These are phyloP conservation scores for Streptanthus diversifolius DNA, from an alignment of 345 rosid species.

Conservation along the genomic window DNA sequence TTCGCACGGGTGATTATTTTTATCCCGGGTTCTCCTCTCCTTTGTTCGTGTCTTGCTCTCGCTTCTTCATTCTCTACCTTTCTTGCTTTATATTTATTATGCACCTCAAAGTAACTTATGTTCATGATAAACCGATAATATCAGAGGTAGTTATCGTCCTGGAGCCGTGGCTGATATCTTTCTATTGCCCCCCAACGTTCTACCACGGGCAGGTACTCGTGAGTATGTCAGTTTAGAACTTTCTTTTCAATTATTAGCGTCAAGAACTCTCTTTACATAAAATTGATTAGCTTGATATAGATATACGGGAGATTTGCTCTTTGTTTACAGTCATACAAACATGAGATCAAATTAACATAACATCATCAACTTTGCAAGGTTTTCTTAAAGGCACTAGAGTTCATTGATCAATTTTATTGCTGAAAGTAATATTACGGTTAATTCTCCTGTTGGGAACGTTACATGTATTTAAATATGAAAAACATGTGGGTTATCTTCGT, in stretches of 20 bases:
- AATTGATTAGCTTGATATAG: too few species aligned
- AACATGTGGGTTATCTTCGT: too few species aligned
- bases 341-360: too few species aligned
- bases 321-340: too few species aligned
- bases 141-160: neutral
- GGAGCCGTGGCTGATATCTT: neutral
- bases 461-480: too few species aligned
- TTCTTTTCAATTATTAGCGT: neutral
- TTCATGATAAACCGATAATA: neutral
- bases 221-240: neutral
- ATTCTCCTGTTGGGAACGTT: too few species aligned
- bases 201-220: neutral
- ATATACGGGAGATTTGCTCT: too few species aligned
- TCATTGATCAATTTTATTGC: too few species aligned
- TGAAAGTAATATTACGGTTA: too few species aligned
- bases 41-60: constrained; percentile 14
- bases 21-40: constrained; percentile 66
- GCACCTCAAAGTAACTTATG: neutral
- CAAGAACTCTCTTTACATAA: too few species aligned
- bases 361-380: too few species aligned
- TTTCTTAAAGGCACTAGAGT: too few species aligned
- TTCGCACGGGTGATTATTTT: constrained; percentile 53
- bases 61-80: neutral
- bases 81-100: neutral
- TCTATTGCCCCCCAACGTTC: neutral